A percentile compares a stretch with the other conserved stretches of the same genome.
Evolutionary conservation across 208 protist species (phyloP).

Genomic region (Leishmania guyanensis): DNA sequence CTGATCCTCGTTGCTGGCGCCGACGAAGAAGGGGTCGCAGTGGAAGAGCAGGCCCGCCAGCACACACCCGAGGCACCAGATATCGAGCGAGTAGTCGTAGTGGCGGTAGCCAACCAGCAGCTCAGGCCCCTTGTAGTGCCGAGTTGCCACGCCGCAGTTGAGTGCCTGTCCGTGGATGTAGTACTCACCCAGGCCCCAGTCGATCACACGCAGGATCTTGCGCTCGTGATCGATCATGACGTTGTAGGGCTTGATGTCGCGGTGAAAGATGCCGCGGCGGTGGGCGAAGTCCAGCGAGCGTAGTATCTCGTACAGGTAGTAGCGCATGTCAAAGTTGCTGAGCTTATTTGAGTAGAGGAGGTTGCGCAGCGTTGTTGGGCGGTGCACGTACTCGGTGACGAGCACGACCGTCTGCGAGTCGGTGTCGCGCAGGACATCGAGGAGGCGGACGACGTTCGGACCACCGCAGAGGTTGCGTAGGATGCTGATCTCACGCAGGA

Average conservation of each 20-base stretch:
- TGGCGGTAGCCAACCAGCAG: constrained; percentile 97
- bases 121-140: constrained; percentile 99
- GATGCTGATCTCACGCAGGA: constrained; percentile 99
- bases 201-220: constrained; percentile 96
- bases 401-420: constrained; percentile 96
- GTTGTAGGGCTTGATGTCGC: constrained; percentile 99
- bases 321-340: constrained; percentile 97
- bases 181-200: constrained; percentile 99
- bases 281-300: constrained; percentile 96
- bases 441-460: constrained; percentile 98
- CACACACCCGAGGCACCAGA: constrained; percentile 99
- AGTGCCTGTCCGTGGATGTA: constrained; percentile 98
- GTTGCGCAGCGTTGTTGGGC: constrained; percentile 93
- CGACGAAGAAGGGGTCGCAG: constrained; percentile 99
- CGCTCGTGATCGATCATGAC: constrained; percentile 99
- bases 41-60: constrained; percentile 99
- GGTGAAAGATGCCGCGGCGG: constrained; percentile 99
- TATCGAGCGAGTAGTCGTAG: constrained; percentile 99
- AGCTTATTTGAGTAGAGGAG: constrained; percentile 95
- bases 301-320: constrained; percentile 98
- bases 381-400: constrained; percentile 99
- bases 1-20: constrained; percentile 98
- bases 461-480: constrained; percentile 98
- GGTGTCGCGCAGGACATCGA: constrained; percentile 97
- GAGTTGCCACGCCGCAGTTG: constrained; percentile 98